phyloP scores from a whole-genome alignment of 1,284 basidiomycete genomes.

The Cryptococcus depauperatus region DNA sequence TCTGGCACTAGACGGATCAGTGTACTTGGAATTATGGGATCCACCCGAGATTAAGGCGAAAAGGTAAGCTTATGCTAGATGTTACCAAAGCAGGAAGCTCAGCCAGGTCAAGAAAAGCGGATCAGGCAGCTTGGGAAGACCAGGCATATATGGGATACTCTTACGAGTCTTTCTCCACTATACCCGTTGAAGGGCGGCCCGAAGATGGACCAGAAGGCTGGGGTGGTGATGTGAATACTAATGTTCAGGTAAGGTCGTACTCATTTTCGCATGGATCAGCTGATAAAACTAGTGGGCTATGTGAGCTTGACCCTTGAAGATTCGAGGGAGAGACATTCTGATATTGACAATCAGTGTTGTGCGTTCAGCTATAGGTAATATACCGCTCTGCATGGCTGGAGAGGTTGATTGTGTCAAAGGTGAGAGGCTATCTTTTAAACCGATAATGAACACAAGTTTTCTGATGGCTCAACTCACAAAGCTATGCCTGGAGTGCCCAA shows the following conservation, averaged over 20 bases:
- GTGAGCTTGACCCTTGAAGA: constrained; percentile 17
- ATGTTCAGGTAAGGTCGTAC: constrained; percentile 52
- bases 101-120: constrained; percentile 9
- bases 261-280: background rate
- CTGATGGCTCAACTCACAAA: constrained; percentile 3
- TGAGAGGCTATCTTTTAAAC: constrained; percentile 36
- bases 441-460: background rate
- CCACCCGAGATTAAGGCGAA: constrained; percentile 24
- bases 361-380: constrained; percentile 73
- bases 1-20: constrained; percentile 63
- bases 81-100: background rate
- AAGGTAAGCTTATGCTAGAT: constrained; percentile 16
- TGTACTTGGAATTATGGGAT: constrained; percentile 78
- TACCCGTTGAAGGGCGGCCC: constrained; percentile 14
- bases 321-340: background rate
- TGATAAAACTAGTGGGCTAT: constrained; percentile 64
- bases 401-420: constrained; percentile 90
- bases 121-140: constrained; percentile 26
- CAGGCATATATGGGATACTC: constrained; percentile 43
- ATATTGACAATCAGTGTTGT: constrained; percentile 53
- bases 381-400: constrained; percentile 79
- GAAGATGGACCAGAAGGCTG: constrained; percentile 49
- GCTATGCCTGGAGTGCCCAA: constrained; percentile 21
- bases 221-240: constrained; percentile 84
- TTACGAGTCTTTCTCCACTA: constrained; percentile 40